A percentile compares a stretch with the other conserved stretches of the same genome.
phyloP scores from a whole-genome alignment of 495 filamentous ascomycete genomes.

The Penicillium herquei region DNA sequence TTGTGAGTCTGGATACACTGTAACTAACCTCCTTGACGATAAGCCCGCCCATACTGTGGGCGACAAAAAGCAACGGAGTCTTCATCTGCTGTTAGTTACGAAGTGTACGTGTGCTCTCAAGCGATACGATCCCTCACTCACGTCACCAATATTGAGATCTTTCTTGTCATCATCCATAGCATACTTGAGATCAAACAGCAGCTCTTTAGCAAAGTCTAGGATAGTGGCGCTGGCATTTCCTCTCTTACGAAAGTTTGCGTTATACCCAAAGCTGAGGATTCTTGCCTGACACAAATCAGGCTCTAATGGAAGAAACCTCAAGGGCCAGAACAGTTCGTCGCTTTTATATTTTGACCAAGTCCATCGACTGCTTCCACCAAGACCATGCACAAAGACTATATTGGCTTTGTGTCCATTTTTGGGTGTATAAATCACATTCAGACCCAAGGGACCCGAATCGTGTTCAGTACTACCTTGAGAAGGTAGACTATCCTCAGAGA shows the following conservation, averaged over 20 bases:
- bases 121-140: not conserved
- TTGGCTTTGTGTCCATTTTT: not conserved
- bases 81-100: too few species aligned
- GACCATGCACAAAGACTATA: conserved; percentile 8
- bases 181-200: conserved; percentile 7
- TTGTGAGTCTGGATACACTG: too few species aligned
- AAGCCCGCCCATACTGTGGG: conserved; percentile 8
- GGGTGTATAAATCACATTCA: too few species aligned
- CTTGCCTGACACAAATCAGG: not conserved
- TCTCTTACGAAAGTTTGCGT: not conserved
- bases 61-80: not conserved
- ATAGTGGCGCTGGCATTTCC: not conserved
- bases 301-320: conserved; percentile 1
- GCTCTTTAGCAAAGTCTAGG: conserved; percentile 10
- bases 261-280: conserved; percentile 8
- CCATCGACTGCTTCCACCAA: conserved; percentile 1
- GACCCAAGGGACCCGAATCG: too few species aligned
- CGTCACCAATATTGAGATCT: conserved; percentile 2
- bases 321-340: conserved; percentile 4
- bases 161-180: not conserved
- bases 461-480: too few species aligned
- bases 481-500: too few species aligned
- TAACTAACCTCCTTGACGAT: conserved; percentile 1
- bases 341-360: conserved; percentile 6
- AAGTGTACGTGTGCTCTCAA: too few species aligned